A percentile compares a stretch with the other conserved stretches of the same genome.
Conservation (phyloP, 345 rosid species). For the Eucalyptus sideroxylon region DNA sequence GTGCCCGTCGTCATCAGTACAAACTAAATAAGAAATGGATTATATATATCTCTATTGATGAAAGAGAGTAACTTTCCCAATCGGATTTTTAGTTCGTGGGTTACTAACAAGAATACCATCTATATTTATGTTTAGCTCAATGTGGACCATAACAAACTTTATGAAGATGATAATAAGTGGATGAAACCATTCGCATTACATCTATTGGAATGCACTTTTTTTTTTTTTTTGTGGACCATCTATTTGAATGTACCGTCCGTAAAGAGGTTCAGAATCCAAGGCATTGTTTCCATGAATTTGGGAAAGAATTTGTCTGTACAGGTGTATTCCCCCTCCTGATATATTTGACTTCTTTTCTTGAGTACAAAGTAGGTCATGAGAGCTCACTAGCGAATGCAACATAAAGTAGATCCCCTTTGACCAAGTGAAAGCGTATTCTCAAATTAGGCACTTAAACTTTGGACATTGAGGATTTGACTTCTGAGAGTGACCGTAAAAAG, state of each 20-base stretch:
- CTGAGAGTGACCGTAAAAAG: neutral
- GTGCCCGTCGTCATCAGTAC: neutral
- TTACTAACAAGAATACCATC: neutral
- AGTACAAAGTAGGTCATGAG: neutral
- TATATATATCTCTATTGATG: neutral
- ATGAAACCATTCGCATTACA: neutral
- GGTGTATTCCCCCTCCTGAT: neutral
- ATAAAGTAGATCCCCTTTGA: neutral
- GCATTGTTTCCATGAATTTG: neutral
- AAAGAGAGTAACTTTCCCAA: neutral
- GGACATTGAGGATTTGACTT: neutral
- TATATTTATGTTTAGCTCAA: neutral
- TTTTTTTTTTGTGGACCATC: neutral
- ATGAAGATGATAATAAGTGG: neutral
- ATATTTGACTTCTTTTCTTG: neutral
- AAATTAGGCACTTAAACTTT: neutral
- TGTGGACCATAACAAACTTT: neutral
- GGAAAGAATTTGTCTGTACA: neutral
- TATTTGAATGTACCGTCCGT: neutral
- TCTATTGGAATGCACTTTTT: neutral
- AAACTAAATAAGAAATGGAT: neutral
- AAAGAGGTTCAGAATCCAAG: neutral
- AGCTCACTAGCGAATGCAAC: neutral
- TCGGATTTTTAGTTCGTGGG: neutral
- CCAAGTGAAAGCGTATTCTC: neutral